These are phyloP conservation scores for Athelia psychrophila DNA, from an alignment of 1,284 basidiomycete species.

Conservation along the genomic window DNA sequence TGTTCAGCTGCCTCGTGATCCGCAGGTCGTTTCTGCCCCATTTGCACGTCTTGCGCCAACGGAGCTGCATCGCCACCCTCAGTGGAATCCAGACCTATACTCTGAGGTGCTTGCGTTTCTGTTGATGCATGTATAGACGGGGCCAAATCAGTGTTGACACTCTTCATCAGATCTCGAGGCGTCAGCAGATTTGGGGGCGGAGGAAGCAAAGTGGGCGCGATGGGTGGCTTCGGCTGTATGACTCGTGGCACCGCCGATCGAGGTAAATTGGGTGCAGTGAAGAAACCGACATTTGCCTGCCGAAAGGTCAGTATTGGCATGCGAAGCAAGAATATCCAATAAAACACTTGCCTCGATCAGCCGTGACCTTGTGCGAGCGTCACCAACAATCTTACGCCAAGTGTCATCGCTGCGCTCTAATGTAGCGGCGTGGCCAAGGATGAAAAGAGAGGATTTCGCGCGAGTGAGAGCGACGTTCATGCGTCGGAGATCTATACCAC, in stretches of 20 bases:
- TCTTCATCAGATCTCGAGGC: not conserved
- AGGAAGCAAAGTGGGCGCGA: not conserved
- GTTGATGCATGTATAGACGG: too few species aligned
- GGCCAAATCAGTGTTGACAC: not conserved
- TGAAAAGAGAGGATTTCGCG: constrained; percentile 91
- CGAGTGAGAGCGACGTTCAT: constrained; percentile 99
- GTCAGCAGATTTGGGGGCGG: too few species aligned
- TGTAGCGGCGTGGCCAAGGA: constrained; percentile 88
- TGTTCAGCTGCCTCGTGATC: constrained; percentile 2
- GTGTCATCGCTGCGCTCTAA: constrained; percentile 80
- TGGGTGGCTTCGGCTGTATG: not conserved
- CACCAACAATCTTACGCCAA: constrained; percentile 78
- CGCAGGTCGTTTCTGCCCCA: constrained; percentile 20
- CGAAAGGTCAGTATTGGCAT: too few species aligned
- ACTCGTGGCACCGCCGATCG: constrained; percentile 3
- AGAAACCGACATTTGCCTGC: constrained; percentile 37
- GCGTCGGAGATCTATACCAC: constrained; percentile 66
- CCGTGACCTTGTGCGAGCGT: constrained; percentile 61
- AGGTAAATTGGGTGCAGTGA: constrained; percentile 23
- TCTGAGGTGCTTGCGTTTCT: too few species aligned
- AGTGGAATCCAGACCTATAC: too few species aligned
- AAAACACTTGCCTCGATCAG: constrained; percentile 48
- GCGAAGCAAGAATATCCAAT: not conserved
- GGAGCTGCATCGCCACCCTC: too few species aligned
- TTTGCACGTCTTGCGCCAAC: not conserved